Evolutionary conservation across 192 early-diverging fungal genomes (phyloP).

Genomic region (Mortierella hygrophila): DNA sequence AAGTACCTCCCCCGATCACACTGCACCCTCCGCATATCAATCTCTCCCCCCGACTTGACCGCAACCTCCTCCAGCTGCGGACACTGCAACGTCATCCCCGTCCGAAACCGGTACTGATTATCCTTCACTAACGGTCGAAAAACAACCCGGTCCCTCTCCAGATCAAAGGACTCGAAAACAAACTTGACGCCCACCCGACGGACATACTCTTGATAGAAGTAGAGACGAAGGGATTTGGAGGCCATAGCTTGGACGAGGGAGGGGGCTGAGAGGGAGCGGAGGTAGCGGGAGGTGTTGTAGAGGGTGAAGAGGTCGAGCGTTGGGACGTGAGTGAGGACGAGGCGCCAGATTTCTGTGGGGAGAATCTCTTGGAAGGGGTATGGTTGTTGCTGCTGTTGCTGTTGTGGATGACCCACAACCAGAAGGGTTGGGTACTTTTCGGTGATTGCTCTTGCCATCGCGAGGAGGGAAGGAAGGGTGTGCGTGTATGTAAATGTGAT

Average conservation of each 20-base stretch:
- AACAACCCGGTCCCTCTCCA: conserved; percentile 37
- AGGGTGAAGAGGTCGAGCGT: conserved; percentile 39
- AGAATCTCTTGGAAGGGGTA: conserved; percentile 21
- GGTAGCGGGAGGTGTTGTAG: conserved; percentile 40
- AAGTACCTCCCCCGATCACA: conserved; percentile 12
- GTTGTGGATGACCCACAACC: not conserved
- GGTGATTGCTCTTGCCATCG: not conserved
- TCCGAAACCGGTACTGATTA: conserved; percentile 38
- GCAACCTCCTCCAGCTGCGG: conserved; percentile 45
- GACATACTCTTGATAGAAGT: conserved; percentile 50
- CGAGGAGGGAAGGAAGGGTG: not conserved
- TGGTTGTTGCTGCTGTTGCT: not conserved
- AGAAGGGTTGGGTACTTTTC: not conserved
- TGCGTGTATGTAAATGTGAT: not conserved
- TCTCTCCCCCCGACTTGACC: not conserved
- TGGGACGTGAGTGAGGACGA: conserved; percentile 15
- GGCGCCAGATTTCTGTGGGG: conserved; percentile 40
- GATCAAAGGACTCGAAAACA: conserved; percentile 48
- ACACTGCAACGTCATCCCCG: conserved; percentile 35
- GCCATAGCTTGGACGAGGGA: conserved; percentile 29
- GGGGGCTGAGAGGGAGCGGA: conserved; percentile 27
- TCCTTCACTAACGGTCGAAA: conserved; percentile 15
- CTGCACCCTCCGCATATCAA: conserved; percentile 7
- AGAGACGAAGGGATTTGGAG: conserved; percentile 31
- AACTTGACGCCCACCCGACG: conserved; percentile 41